Conservation (phyloP, 768 basidiomycete species). For the Xerocomus potaroensis region DNA sequence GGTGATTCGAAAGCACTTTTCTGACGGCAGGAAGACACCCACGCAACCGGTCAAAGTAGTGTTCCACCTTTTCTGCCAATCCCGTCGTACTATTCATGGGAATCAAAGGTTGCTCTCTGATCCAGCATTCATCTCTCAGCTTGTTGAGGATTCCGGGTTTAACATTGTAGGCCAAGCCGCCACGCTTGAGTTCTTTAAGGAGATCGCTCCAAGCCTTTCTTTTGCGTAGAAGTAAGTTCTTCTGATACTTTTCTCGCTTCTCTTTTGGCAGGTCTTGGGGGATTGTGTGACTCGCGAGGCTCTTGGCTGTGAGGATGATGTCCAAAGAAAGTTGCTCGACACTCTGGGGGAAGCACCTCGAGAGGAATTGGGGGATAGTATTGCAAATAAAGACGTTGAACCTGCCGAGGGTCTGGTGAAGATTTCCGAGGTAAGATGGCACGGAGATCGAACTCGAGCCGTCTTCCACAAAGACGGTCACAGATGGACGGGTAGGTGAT, state of each 20-base stretch:
- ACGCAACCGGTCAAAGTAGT: constrained; percentile 62
- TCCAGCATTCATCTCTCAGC: constrained; percentile 54
- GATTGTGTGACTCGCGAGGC: constrained; percentile 47
- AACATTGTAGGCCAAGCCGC: constrained; percentile 69
- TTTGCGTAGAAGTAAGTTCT: constrained; percentile 76
- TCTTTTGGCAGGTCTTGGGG: constrained; percentile 42
- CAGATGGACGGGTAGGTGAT: not conserved
- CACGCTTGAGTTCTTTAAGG: constrained; percentile 78
- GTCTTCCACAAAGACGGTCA: constrained; percentile 1
- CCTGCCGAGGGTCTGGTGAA: constrained; percentile 46
- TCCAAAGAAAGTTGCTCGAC: constrained; percentile 57
- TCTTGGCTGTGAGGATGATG: constrained; percentile 58
- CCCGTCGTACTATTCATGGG: constrained; percentile 19
- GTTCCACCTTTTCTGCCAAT: constrained; percentile 44
- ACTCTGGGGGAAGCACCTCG: constrained; percentile 34
- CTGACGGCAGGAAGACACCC: constrained; percentile 65
- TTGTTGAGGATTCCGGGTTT: constrained; percentile 64
- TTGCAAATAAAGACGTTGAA: constrained; percentile 44
- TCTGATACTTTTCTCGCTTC: constrained; percentile 58
- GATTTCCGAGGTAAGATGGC: constrained; percentile 42
- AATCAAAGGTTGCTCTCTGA: constrained; percentile 57
- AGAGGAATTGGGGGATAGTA: constrained; percentile 42
- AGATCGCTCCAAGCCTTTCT: constrained; percentile 88
- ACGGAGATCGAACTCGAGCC: not conserved
- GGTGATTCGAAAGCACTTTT: constrained; percentile 60